phyloP scores from a whole-genome alignment of 345 rosid genomes.

The Reutealis trisperma region DNA sequence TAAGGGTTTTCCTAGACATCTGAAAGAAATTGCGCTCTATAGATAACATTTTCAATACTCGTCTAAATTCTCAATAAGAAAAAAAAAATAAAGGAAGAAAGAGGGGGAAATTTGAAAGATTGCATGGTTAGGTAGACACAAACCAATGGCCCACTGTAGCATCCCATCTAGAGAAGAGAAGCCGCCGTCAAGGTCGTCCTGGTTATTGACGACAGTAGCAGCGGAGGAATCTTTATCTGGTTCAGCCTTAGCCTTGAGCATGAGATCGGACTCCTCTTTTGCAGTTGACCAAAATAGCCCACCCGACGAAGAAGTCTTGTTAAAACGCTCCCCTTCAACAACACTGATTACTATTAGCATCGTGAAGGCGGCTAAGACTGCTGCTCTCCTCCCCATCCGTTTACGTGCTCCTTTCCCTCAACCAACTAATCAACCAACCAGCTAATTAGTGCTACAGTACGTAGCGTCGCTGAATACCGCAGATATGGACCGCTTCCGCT shows the following conservation, averaged over 20 bases:
- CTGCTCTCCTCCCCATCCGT: not conserved
- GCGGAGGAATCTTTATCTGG: constrained; percentile 36
- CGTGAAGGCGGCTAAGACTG: not conserved
- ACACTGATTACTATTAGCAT: constrained; percentile 11
- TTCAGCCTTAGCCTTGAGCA: constrained; percentile 45
- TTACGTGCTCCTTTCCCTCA: not conserved
- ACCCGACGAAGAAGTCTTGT: constrained; percentile 40
- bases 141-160: constrained; percentile 98
- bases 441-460: not conserved
- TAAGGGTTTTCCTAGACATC: not conserved
- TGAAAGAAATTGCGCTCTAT: not conserved
- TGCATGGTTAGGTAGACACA: not conserved
- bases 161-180: constrained; percentile 89
- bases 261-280: constrained; percentile 62
- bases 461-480: not conserved
- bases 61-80: not conserved
- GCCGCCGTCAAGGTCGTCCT: constrained; percentile 75
- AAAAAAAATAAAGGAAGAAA: not conserved
- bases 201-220: constrained; percentile 42
- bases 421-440: not conserved
- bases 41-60: too few relatives aligned
- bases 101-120: not conserved
- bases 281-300: constrained; percentile 65
- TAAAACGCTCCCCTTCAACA: constrained; percentile 39
- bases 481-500: not conserved